Evolutionary conservation across 331 rosid genomes (phyloP), one percentile per base, ranked within the genome.

Genomic region (Stylosanthes scabra): DNA sequence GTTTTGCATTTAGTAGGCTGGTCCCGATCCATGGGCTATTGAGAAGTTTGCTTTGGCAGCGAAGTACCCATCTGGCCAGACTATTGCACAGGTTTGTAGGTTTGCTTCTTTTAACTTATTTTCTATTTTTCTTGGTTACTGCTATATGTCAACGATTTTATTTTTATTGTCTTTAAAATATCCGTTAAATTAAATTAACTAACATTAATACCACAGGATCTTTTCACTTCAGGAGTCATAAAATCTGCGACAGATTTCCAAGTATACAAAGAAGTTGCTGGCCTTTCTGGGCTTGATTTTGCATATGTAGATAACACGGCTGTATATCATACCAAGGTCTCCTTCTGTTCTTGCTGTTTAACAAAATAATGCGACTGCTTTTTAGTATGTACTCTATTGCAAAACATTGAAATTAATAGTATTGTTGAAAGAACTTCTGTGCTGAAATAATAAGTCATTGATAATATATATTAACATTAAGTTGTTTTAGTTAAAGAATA

Each of bases 261-360:
- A 84, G 85, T 91, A 39, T 94, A 94, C 83, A 88, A 61, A 81
- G 96, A 94, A 71, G 85, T 89, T 85, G 93, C 93, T 67, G 96
- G 93, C 70, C 92, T 94, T 82, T 88, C 99, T 12, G 99, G 97
- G 62, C 95, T 94, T 72, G 99, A 94, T 85, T 88, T 94, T 83
- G 99, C 96, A 3, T 94, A 82, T 68, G 16, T 86, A 3, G 97
- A 94, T 78, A 88, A 87, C 27, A 79, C 85, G 74, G 97, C 97
- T 59, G 97, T 94, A 60, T 94, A 94, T 86, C 99, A 94, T 80
- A 91, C 99, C 25, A 94, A 94, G 97, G 97, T 91, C 68, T 70
- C 62, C 59, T 64, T 61, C 79, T 74, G 37, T 74, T 69, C 78
- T 74, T 76, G 71, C 75, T 41, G 50, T 70, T 76, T 59, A 59